Percentiles rank a stretch among this genome's conserved stretches.
These are phyloP conservation scores for Aristolochia californica DNA, from an alignment of 164 flowering plant species.

Conservation along the genomic window DNA sequence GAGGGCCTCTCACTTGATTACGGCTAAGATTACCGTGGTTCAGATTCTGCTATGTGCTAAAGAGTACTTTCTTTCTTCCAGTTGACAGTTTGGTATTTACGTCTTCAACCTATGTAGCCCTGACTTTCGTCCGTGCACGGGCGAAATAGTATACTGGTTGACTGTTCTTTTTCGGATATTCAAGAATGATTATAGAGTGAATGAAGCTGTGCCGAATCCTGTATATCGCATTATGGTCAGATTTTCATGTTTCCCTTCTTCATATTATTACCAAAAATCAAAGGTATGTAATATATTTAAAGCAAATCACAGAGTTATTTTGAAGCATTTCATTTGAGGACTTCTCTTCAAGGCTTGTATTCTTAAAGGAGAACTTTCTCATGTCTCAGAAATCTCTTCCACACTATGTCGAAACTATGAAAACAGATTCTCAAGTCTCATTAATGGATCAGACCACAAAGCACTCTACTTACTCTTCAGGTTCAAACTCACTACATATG, in stretches of 20 bases:
- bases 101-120: neutral
- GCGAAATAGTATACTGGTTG: slow-evolving; percentile 3
- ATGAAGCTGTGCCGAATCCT: slow-evolving; percentile 22
- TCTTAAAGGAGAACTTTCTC: slow-evolving; percentile 1
- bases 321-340: neutral
- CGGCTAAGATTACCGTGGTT: slow-evolving; percentile 48
- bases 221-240: slow-evolving; percentile 40
- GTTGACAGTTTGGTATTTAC: slow-evolving; percentile 4
- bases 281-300: slow-evolving; percentile 37
- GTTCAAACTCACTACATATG: slow-evolving; percentile 7
- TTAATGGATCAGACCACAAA: slow-evolving; percentile 17
- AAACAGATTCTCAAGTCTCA: slow-evolving; percentile 27
- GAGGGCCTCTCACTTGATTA: slow-evolving; percentile 77
- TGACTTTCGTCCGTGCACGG: slow-evolving; percentile 11
- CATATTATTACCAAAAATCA: slow-evolving; percentile 30
- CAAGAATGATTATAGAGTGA: slow-evolving; percentile 11
- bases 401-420: slow-evolving; percentile 33
- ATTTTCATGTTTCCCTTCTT: slow-evolving; percentile 65
- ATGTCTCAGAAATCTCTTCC: slow-evolving; percentile 38
- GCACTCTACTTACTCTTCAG: slow-evolving; percentile 7
- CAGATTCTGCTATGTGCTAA: slow-evolving; percentile 13
- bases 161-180: slow-evolving; percentile 8
- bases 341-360: neutral
- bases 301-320: neutral
- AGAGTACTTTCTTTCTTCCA: slow-evolving; percentile 2